Conservation (phyloP, 2,329 filamentous ascomycete species). For the Trichoderma sp. region DNA sequence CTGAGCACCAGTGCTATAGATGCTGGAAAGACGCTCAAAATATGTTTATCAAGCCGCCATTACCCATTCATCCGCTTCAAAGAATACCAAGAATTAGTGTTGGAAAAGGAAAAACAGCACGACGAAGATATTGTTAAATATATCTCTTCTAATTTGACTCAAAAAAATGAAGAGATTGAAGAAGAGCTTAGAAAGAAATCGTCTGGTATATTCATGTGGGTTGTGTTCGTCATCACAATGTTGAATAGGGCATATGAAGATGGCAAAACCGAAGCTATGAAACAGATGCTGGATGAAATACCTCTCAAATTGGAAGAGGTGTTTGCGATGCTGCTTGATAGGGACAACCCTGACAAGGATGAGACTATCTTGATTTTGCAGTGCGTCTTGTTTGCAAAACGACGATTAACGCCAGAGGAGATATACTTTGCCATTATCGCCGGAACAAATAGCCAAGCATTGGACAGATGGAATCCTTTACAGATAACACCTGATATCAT, state of each 20-base stretch:
- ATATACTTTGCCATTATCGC: neutral
- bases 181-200: neutral
- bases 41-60: neutral
- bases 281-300: neutral
- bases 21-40: neutral
- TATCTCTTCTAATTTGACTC: neutral
- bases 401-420: neutral
- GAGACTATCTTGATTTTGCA: neutral
- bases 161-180: neutral
- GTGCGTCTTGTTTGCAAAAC: neutral
- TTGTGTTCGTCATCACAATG: neutral
- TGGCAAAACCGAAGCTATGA: neutral
- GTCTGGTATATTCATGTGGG: neutral
- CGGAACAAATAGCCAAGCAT: neutral
- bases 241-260: neutral
- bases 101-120: neutral
- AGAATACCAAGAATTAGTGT: neutral
- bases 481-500: neutral
- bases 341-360: neutral
- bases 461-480: neutral
- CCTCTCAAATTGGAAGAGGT: neutral
- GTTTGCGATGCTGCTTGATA: neutral
- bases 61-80: neutral
- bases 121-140: neutral
- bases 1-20: accelerated